Evolutionary conservation across 1,284 basidiomycete genomes (phyloP).

Genomic region (Tilletia indica): DNA sequence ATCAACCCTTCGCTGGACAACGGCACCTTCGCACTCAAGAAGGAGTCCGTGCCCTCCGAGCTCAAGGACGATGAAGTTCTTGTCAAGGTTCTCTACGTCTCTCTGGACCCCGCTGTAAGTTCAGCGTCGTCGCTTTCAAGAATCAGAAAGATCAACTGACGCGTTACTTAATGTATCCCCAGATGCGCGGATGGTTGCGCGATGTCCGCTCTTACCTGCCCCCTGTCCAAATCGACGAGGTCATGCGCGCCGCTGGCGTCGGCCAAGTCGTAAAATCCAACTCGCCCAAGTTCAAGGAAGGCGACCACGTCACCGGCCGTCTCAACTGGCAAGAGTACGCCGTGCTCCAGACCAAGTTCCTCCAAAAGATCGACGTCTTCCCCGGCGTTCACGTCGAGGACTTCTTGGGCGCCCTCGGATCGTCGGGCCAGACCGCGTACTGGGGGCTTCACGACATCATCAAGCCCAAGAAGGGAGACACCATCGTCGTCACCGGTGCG

Average conservation of each 20-base stretch:
- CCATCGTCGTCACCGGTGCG: slow-evolving; percentile 46
- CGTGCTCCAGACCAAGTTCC: slow-evolving; percentile 28
- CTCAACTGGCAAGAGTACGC: slow-evolving; percentile 43
- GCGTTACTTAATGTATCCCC: slow-evolving; percentile 41
- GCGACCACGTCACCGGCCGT: slow-evolving; percentile 39
- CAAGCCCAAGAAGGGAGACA: slow-evolving; percentile 34
- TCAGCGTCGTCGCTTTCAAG: neutral
- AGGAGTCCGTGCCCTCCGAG: slow-evolving; percentile 32
- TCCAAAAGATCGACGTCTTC: slow-evolving; percentile 31
- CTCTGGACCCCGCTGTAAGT: slow-evolving; percentile 47
- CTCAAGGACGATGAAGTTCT: slow-evolving; percentile 46
- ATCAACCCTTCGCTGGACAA: slow-evolving; percentile 40
- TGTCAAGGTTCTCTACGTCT: slow-evolving; percentile 51
- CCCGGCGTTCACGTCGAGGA: slow-evolving; percentile 36
- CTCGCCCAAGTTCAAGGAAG: slow-evolving; percentile 42
- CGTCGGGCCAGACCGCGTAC: slow-evolving; percentile 56
- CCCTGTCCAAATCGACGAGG: slow-evolving; percentile 74
- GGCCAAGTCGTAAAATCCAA: slow-evolving; percentile 65
- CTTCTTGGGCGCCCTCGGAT: slow-evolving; percentile 55
- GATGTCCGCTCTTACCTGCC: slow-evolving; percentile 62
- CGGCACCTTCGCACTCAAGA: slow-evolving; percentile 43
- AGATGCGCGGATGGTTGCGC: slow-evolving; percentile 76
- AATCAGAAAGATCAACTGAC: slow-evolving; percentile 66
- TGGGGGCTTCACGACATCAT: slow-evolving; percentile 40
- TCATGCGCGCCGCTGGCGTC: slow-evolving; percentile 71